phyloP scores from a whole-genome alignment of 139 green algal genomes.

The Dunaliella sp. region DNA sequence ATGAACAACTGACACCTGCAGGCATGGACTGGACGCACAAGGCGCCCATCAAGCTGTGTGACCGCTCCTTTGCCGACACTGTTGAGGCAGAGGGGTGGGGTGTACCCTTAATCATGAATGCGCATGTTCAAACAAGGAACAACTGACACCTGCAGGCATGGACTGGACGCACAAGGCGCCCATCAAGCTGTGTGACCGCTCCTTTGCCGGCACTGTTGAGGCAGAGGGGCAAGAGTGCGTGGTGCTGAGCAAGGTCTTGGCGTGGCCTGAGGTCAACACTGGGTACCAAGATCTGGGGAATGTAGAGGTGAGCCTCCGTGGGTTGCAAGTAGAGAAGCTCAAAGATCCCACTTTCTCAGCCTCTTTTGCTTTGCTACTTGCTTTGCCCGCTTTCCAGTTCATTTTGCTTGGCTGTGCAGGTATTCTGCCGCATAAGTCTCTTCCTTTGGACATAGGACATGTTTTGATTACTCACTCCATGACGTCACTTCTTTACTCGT shows the following conservation, averaged over 20 bases:
- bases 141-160: background rate
- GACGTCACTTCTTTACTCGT: too few species aligned
- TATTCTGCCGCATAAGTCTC: too few species aligned
- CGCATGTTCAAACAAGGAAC: too few species aligned
- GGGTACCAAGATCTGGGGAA: constrained; percentile 11
- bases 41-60: constrained; percentile 83
- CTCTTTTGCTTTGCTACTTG: too few species aligned
- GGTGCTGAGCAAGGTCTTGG: constrained; percentile 47
- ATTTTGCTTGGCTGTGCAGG: too few species aligned
- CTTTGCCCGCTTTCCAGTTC: too few species aligned
- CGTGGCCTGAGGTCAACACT: background rate
- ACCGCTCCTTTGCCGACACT: constrained; percentile 42
- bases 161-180: constrained; percentile 86
- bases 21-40: constrained; percentile 87
- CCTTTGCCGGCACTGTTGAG: constrained; percentile 31
- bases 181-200: constrained; percentile 78
- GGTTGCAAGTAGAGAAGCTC: too few species aligned
- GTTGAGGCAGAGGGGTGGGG: constrained; percentile 20
- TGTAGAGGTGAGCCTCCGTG: constrained; percentile 2
- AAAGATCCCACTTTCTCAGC: too few species aligned
- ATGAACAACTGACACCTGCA: too few species aligned
- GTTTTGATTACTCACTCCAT: too few species aligned
- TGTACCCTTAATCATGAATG: too few species aligned
- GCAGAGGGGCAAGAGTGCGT: constrained; percentile 54
- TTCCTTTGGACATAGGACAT: too few species aligned